Percentiles rank a stretch among this genome's conserved stretches.
phyloP scores from a whole-genome alignment of 2,329 filamentous ascomycete genomes.

The Parastagonospora avenae region DNA sequence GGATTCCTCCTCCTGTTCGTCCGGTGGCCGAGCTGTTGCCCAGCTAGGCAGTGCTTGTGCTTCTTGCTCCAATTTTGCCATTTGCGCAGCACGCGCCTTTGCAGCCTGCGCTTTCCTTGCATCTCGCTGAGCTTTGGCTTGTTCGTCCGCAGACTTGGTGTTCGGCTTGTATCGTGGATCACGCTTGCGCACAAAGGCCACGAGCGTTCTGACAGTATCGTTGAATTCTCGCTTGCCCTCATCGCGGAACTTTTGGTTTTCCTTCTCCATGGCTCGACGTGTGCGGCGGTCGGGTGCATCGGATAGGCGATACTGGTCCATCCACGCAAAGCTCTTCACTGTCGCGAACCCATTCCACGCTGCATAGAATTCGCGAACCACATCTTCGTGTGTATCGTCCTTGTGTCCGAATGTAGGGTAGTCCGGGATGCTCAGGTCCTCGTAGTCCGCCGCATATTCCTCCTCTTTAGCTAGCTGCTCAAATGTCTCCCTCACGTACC shows the following conservation, averaged over 20 bases:
- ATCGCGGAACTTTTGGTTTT: conserved; percentile 84
- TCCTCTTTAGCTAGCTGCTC: conserved; percentile 82
- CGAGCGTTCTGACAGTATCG: conserved; percentile 83
- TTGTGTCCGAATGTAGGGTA: conserved; percentile 85
- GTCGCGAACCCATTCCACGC: conserved; percentile 83
- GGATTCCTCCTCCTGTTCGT: conserved; percentile 61
- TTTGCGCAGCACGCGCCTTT: conserved; percentile 78
- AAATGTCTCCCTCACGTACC: conserved; percentile 77
- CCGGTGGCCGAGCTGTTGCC: conserved; percentile 66
- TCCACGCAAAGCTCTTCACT: conserved; percentile 86
- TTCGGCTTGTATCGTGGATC: conserved; percentile 85
- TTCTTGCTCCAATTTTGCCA: conserved; percentile 71
- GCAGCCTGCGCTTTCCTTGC: conserved; percentile 84
- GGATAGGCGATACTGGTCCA: conserved; percentile 79
- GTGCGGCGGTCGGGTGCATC: conserved; percentile 86
- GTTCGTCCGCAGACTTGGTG: conserved; percentile 76
- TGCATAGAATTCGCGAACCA: conserved; percentile 81
- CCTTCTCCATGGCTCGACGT: conserved; percentile 89
- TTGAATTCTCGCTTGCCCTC: conserved; percentile 88
- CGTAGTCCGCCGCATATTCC: conserved; percentile 72
- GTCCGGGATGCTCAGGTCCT: conserved; percentile 62
- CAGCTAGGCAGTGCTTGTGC: conserved; percentile 73
- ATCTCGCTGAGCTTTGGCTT: conserved; percentile 77
- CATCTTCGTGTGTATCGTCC: conserved; percentile 74
- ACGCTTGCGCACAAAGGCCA: conserved; percentile 87